These are phyloP conservation scores for Colletotrichum coccodes DNA, from an alignment of 2,329 filamentous ascomycete genomes.

Conservation along the genomic window DNA sequence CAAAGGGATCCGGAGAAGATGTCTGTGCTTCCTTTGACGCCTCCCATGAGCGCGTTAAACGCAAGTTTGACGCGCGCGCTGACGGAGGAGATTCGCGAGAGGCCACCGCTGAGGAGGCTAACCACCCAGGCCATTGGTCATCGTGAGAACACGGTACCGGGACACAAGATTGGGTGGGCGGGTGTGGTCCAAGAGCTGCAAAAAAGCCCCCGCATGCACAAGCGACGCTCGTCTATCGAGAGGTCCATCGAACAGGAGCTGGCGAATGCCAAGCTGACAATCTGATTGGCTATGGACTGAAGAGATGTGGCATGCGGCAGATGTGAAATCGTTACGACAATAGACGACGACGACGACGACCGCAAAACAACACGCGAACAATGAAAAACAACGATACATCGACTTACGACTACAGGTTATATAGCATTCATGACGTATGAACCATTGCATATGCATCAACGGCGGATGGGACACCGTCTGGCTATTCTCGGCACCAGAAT, in stretches of 20 bases:
- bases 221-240: slow-evolving; percentile 72
- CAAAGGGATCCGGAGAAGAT: slow-evolving; percentile 44
- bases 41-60: slow-evolving; percentile 41
- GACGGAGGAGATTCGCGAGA: slow-evolving; percentile 55
- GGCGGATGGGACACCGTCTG: neutral
- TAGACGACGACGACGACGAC: neutral
- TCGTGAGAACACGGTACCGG: slow-evolving; percentile 56
- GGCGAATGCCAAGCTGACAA: slow-evolving; percentile 43
- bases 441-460: neutral
- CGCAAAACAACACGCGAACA: neutral
- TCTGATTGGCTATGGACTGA: slow-evolving; percentile 37
- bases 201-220: slow-evolving; percentile 68
- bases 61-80: slow-evolving; percentile 50
- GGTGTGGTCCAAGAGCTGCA: slow-evolving; percentile 72
- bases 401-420: slow-evolving; percentile 16
- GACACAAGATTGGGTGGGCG: slow-evolving; percentile 67
- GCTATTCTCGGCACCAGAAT: neutral
- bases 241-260: slow-evolving; percentile 54
- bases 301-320: slow-evolving; percentile 4
- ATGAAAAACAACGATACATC: slow-evolving; percentile 11
- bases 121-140: slow-evolving; percentile 65
- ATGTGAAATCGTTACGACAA: neutral
- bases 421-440: slow-evolving; percentile 12
- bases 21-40: slow-evolving; percentile 37
- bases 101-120: slow-evolving; percentile 61